These are phyloP conservation scores for Sesbania bispinosa DNA, from an alignment of 306 rosid genomes.

Conservation along the genomic window DNA sequence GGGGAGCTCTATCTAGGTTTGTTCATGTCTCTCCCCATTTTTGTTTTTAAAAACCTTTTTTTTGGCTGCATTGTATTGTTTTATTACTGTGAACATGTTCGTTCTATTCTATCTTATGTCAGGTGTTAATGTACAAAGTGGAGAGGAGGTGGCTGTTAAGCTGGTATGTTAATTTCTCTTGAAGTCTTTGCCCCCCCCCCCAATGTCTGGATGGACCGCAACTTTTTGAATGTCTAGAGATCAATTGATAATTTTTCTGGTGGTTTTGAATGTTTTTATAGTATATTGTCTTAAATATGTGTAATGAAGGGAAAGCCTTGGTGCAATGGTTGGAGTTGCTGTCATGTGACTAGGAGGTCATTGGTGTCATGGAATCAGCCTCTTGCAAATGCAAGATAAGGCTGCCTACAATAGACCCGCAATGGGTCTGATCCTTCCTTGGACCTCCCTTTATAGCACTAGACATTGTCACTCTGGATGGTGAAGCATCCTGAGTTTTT, in stretches of 20 bases:
- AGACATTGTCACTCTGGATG: too few relatives aligned
- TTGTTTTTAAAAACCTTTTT: not conserved
- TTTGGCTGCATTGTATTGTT: not conserved
- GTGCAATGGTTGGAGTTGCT: too few relatives aligned
- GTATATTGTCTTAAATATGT: not conserved
- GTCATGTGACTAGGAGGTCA: too few relatives aligned
- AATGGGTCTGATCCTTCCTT: too few relatives aligned
- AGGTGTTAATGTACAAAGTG: slow-evolving; percentile 92
- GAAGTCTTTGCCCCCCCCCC: not conserved
- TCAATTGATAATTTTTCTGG: not conserved
- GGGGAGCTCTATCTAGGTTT: slow-evolving; percentile 96
- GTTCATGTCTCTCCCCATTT: not conserved
- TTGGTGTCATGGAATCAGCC: too few relatives aligned
- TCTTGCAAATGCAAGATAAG: too few relatives aligned
- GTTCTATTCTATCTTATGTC: slow-evolving; percentile 24
- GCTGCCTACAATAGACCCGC: too few relatives aligned
- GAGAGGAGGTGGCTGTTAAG: slow-evolving; percentile 99
- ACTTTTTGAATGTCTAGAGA: slow-evolving; percentile 1
- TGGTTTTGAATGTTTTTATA: not conserved
- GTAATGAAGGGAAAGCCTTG: too few relatives aligned
- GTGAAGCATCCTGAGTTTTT: too few relatives aligned
- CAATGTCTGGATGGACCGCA: slow-evolving; percentile 16
- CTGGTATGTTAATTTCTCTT: slow-evolving; percentile 62
- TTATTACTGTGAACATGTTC: slow-evolving; percentile 5
- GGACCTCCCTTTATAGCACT: too few relatives aligned